Percentiles rank a stretch among this genome's conserved stretches.
These are phyloP conservation scores for Plasmodiophora brassicae DNA, from an alignment of 208 protist species.

Conservation along the genomic window DNA sequence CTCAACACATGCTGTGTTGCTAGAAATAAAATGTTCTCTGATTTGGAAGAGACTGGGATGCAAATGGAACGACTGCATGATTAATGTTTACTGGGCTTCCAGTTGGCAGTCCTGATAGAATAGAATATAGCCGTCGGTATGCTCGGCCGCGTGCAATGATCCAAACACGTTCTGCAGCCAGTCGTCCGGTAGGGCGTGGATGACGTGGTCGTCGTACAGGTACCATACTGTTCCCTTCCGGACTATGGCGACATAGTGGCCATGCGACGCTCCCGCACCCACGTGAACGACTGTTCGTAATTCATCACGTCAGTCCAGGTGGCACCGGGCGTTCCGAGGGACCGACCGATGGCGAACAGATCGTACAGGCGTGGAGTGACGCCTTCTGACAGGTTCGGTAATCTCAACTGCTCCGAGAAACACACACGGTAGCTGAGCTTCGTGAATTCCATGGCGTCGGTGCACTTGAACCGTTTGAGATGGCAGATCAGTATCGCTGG, in stretches of 20 bases:
- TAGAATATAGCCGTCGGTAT: slow-evolving; percentile 24
- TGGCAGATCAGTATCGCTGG: neutral
- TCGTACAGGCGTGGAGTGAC: neutral
- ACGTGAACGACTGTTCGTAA: slow-evolving; percentile 15
- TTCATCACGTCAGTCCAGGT: neutral
- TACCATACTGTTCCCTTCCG: neutral
- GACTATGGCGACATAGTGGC: neutral
- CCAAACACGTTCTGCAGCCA: neutral
- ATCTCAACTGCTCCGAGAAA: neutral
- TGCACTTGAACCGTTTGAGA: slow-evolving; percentile 27
- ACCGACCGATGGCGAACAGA: neutral
- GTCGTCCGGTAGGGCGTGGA: neutral
- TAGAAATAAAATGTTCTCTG: too few species aligned
- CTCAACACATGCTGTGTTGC: too few species aligned
- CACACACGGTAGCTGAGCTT: slow-evolving; percentile 14
- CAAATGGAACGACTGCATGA: too few species aligned
- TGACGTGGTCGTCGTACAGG: slow-evolving; percentile 30
- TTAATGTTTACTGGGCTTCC: too few species aligned
- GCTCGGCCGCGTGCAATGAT: neutral
- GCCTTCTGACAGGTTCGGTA: neutral
- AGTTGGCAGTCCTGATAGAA: too few species aligned
- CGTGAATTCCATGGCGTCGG: neutral
- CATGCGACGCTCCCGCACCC: neutral
- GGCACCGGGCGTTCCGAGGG: neutral
- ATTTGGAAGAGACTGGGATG: too few species aligned